Base-by-base conservation (phyloP, 1,284 basidiomycete species). In the Blastosporella zonata region DNA sequence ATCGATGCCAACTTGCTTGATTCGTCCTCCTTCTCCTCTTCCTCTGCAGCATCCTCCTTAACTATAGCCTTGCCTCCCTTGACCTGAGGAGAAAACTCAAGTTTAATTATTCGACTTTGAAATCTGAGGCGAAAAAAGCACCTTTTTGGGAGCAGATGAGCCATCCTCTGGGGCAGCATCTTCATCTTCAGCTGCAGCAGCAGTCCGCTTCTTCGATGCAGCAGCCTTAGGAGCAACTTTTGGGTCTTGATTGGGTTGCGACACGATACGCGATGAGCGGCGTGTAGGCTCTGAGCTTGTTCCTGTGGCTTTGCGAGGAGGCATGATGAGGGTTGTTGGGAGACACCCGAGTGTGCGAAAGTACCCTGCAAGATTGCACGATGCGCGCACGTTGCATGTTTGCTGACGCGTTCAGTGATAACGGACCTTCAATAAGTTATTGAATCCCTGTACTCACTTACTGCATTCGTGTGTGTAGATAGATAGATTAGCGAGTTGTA, bases 211-310 rank as follows among this genome's bases (percentile, higher is more conserved):
- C 53, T 71, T 75, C 33, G 63, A 45, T 45, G 61, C 66, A 40
- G 46, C 22, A 25, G 59, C 62, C 55, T 46, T 58, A 21, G 42
- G 17, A 2, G 46, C 47, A 28, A 57, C 58, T 55, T 59, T 67
- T 39, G 54, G 50, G 47, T 59, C 67, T 37, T 64, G 59, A 43
- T 65, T 65, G 39, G 72, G 65, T 28, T 69, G 68, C 3, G 73
- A 59, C 4, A 75, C 72, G 42, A 79, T 71, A 38, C 78, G 65
- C 15, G 68, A 68, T 9, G 78, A 80, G 46, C 78, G 70, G 50
- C 78, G 66, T 7, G 73, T 74, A 35, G 64, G 53, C 22, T 67
- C 66, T 8, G 57, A 55, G 6, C 57, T 60, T 22, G 55, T 43
- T 18, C 58, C 57, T 36, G 65, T 53, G 25, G 56, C 47, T 56